These are phyloP conservation scores for Aspergillus sp. DNA, from an alignment of 2,329 filamentous ascomycete genomes.

Conservation along the genomic window DNA sequence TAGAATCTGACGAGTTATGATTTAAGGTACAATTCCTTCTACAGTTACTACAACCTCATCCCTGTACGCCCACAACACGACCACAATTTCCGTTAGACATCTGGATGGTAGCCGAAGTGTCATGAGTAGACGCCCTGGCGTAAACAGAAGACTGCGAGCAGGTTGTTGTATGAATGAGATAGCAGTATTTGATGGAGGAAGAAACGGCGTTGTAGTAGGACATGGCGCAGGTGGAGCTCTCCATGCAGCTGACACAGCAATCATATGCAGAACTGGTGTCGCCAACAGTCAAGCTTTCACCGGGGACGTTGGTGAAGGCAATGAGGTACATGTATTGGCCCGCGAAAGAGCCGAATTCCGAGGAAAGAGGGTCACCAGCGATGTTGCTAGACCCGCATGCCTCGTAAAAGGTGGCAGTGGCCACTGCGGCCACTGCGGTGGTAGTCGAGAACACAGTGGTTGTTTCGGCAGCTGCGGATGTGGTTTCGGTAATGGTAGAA, in stretches of 20 bases:
- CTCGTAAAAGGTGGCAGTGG: background rate
- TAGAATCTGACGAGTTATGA: background rate
- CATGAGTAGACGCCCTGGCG: background rate
- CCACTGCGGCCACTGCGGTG: background rate
- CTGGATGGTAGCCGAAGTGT: background rate
- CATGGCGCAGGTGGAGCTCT: slow-evolving; percentile 3
- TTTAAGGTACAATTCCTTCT: no score
- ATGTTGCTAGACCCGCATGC: slow-evolving; percentile 3
- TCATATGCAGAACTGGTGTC: slow-evolving; percentile 1
- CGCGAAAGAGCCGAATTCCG: background rate
- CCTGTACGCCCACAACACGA: background rate
- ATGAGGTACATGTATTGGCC: slow-evolving; percentile 1
- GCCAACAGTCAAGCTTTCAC: background rate
- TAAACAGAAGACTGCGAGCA: background rate
- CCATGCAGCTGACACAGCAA: slow-evolving; percentile 6
- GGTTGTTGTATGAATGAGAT: background rate
- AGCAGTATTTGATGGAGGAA: background rate
- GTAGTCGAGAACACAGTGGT: background rate
- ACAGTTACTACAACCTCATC: background rate
- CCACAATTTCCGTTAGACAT: slow-evolving; percentile 4
- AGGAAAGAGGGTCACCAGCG: background rate
- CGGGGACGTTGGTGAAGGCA: background rate
- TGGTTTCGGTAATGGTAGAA: background rate
- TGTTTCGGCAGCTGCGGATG: background rate
- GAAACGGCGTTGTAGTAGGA: background rate